Base-by-base conservation (phyloP, 495 filamentous ascomycete species). In the Penicillium coprophilum region DNA sequence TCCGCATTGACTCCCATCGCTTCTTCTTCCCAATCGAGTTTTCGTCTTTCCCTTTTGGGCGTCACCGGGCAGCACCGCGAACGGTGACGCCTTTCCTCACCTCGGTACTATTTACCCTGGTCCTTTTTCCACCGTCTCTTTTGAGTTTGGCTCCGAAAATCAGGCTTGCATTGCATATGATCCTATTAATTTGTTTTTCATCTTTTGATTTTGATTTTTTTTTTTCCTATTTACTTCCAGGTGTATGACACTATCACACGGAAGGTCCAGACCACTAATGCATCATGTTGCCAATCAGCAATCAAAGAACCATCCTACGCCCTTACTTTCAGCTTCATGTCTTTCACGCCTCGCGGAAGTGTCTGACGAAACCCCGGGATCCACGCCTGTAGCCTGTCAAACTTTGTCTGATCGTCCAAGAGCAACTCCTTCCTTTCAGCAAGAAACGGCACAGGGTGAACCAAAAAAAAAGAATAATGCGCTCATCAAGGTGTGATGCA, bases 181-280 rank as follows among this genome's bases (percentile, higher is more conserved):
- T 49, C 28, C 31, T 13, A 43, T 52, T 31, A 30, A n/a, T 43
- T 21, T 32, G 21, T 17, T n/a, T n/a, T n/a, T n/a, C n/a, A n/a
- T n/a, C n/a, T n/a, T n/a, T n/a, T n/a, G n/a, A 41, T 43, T 24
- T 17, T 3, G 4, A 12, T 44, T 20, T 7, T 4, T 6, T 13
- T 15, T 44, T 21, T 56, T 31, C 19, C 23, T 11, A 4, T 32
- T 32, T 9, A 30, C 21, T 3, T 36, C 31, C 20, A 15, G 31
- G 23, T 47, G 20, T 47, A 55, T 55, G 53, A 48, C 44, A 48
- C 53, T 48, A 55, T 57, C 47, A 51, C 47, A 19, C 17, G 9
- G 36, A 15, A 15, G 47, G 20, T 28, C 28, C 47, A 46, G 47
- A 38, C 15, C 38, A 21, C 54, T 48, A 56, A 27, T 43, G 54